phyloP scores from a whole-genome alignment of 371 early-diverging fungal genomes.

The Apophysomyces trapeziformis region DNA sequence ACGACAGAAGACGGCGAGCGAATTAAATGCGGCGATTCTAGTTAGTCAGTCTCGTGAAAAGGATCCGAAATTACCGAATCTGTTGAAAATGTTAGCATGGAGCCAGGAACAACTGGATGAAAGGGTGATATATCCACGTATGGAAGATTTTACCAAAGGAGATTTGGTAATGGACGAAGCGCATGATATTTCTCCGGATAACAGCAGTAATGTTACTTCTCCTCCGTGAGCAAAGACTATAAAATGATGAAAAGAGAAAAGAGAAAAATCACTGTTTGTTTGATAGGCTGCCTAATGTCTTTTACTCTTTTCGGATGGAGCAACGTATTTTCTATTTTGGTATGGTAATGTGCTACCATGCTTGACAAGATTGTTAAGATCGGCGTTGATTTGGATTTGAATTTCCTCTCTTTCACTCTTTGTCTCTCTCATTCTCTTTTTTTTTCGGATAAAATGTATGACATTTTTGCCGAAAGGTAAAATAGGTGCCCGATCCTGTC shows the following conservation, averaged over 20 bases:
- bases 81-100: conserved; percentile 92
- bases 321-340: no score
- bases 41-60: conserved; percentile 89
- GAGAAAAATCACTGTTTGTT: no score
- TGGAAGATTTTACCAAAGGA: conserved; percentile 82
- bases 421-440: background rate
- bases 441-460: no score
- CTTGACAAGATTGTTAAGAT: conserved; percentile 1
- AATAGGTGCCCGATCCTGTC: conserved; percentile 2
- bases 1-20: conserved; percentile 90
- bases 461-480: background rate
- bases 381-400: background rate
- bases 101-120: conserved; percentile 89
- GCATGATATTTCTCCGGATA: background rate
- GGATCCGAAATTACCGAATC: conserved; percentile 89
- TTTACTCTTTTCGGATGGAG: no score
- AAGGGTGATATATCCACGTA: conserved; percentile 78
- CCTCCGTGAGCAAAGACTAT: background rate
- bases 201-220: background rate
- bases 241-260: no score
- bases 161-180: conserved; percentile 56
- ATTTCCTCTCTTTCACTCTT: background rate
- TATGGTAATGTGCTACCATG: background rate
- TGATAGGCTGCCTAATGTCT: no score
- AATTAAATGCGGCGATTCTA: conserved; percentile 93